Conservation (phyloP, 805 yeast genomes). For the Kazachstania psychrophila region DNA sequence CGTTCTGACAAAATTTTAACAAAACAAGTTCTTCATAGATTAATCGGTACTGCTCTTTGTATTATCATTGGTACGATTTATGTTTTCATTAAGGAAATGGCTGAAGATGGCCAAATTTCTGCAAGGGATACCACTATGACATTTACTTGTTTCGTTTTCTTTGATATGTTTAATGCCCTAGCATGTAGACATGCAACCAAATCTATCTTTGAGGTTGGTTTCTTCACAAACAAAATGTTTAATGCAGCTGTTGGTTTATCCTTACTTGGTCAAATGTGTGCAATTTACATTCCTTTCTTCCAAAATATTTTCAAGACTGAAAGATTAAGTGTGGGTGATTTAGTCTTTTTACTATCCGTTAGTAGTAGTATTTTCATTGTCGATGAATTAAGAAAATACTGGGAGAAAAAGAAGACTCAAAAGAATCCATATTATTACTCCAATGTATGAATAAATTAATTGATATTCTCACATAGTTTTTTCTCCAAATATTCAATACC, state of each 20-base stretch:
- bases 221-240: conserved; percentile 76
- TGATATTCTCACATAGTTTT: too few relatives aligned
- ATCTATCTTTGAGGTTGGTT: conserved; percentile 77
- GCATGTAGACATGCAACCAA: conserved; percentile 84
- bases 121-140: conserved; percentile 98
- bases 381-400: conserved; percentile 70
- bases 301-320: conserved; percentile 93
- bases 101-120: conserved; percentile 65
- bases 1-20: conserved; percentile 82
- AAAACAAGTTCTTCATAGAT: conserved; percentile 53
- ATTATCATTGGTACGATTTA: conserved; percentile 86
- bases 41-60: conserved; percentile 59
- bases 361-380: conserved; percentile 77
- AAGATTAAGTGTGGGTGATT: conserved; percentile 64
- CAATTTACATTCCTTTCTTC: conserved; percentile 87
- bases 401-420: conserved; percentile 14
- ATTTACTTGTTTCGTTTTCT: conserved; percentile 90
- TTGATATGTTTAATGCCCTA: conserved; percentile 94
- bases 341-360: conserved; percentile 41
- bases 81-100: conserved; percentile 81
- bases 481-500: too few relatives aligned
- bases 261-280: conserved; percentile 82
- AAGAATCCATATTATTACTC: conserved; percentile 15
- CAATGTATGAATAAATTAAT: conserved; percentile 8
- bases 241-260: conserved; percentile 87